phyloP scores from a whole-genome alignment of 2,329 filamentous ascomycete genomes.

The Coccinonectria pachysandricola region DNA sequence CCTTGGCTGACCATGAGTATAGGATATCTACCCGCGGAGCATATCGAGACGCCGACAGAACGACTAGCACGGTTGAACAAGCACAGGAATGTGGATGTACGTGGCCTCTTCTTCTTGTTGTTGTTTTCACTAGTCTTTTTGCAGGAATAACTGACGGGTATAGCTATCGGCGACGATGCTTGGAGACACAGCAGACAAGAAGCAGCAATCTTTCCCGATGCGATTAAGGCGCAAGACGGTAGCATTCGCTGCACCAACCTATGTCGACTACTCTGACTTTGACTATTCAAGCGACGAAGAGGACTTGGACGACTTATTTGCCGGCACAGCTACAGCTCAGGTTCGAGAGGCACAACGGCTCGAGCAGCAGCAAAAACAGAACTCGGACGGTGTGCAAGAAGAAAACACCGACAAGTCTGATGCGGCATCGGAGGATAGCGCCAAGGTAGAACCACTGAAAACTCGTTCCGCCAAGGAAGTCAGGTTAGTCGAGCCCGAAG shows the following conservation, averaged over 20 bases:
- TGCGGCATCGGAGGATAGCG: conserved; percentile 37
- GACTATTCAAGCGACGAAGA: conserved; percentile 76
- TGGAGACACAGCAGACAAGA: conserved; percentile 59
- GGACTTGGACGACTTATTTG: conserved; percentile 36
- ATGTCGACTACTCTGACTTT: conserved; percentile 77
- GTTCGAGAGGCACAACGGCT: conserved; percentile 16
- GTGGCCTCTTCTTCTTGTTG: no score
- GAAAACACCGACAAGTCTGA: conserved; percentile 21
- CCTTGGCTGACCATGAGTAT: conserved; percentile 12
- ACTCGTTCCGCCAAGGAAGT: conserved; percentile 33
- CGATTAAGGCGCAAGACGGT: conserved; percentile 78
- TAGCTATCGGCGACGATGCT: conserved; percentile 55
- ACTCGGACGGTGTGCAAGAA: conserved; percentile 19
- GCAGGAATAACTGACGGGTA: no score
- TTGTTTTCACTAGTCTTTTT: no score
- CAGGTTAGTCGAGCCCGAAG: conserved; percentile 23
- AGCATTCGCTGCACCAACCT: conserved; percentile 74
- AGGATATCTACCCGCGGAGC: conserved; percentile 95
- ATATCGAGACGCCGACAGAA: conserved; percentile 97
- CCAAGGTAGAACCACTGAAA: conserved; percentile 46
- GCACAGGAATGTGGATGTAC: conserved; percentile 92
- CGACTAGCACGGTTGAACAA: conserved; percentile 89
- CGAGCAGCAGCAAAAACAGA: conserved; percentile 21
- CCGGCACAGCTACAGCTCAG: conserved; percentile 19
- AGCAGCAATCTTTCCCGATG: conserved; percentile 67